Conservation (phyloP, 805 yeast species). For the Teunomyces stri region DNA sequence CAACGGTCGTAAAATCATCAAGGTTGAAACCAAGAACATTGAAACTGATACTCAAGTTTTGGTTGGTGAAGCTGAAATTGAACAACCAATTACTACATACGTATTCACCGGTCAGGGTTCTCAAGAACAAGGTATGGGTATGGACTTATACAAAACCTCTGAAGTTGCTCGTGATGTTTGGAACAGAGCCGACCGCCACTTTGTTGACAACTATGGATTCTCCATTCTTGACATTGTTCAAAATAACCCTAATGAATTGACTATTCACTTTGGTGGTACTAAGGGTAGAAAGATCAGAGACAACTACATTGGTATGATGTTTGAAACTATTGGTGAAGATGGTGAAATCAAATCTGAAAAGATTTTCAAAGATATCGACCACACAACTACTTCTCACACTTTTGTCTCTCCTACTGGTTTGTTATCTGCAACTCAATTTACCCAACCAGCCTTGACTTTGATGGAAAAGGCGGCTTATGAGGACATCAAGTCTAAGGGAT, state of each 20-base stretch:
- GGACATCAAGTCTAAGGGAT: conserved; percentile 93
- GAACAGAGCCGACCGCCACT: conserved; percentile 97
- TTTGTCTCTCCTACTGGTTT: conserved; percentile 93
- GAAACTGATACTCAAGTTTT: conserved; percentile 77
- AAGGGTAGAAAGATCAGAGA: conserved; percentile 93
- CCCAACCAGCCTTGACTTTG: conserved; percentile 97
- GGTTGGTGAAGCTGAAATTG: conserved; percentile 96
- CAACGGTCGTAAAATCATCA: conserved; percentile 95
- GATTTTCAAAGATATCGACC: conserved; percentile 89
- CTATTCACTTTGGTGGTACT: conserved; percentile 97
- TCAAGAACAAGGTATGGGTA: conserved; percentile 99
- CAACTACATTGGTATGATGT: conserved; percentile 95
- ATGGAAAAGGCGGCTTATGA: conserved; percentile 99
- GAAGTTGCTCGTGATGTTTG: conserved; percentile 93
- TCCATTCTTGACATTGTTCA: conserved; percentile 93
- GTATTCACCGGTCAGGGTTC: conserved; percentile 99
- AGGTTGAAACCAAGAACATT: conserved; percentile 82
- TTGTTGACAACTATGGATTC: conserved; percentile 92
- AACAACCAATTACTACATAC: conserved; percentile 94
- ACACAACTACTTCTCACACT: conserved; percentile 77
- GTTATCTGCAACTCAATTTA: conserved; percentile 96
- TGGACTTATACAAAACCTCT: conserved; percentile 91
- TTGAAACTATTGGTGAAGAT: conserved; percentile 85
- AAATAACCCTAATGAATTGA: conserved; percentile 92
- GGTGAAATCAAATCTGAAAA: conserved; percentile 86